These are phyloP conservation scores for Blastobotrys parvus DNA, from an alignment of 805 yeast genomes.

Conservation along the genomic window DNA sequence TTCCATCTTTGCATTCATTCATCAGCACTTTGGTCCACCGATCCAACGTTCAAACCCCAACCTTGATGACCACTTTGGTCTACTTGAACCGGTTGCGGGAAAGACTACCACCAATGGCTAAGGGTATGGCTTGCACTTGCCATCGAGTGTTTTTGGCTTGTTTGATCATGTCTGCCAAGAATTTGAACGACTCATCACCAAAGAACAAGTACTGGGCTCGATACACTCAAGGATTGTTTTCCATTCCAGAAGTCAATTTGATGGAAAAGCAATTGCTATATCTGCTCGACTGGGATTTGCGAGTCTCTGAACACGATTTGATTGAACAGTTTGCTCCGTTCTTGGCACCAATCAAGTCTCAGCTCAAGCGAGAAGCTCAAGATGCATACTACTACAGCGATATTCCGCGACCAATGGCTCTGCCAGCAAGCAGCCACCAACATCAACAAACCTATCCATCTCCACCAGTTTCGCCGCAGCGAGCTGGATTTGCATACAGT, in stretches of 20 bases:
- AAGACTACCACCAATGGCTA: conserved; percentile 75
- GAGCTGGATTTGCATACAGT: not conserved
- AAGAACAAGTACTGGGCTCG: conserved; percentile 93
- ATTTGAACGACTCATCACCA: conserved; percentile 88
- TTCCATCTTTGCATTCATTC: conserved; percentile 36
- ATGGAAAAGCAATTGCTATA: conserved; percentile 83
- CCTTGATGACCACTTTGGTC: conserved; percentile 86
- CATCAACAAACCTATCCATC: conserved; percentile 3
- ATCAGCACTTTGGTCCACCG: conserved; percentile 64
- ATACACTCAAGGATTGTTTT: conserved; percentile 79
- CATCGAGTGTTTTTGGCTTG: conserved; percentile 90
- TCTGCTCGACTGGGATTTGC: conserved; percentile 78
- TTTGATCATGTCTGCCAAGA: conserved; percentile 84
- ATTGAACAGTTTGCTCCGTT: conserved; percentile 64
- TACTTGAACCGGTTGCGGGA: conserved; percentile 71
- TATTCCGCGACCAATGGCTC: not conserved
- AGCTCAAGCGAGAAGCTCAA: conserved; percentile 25
- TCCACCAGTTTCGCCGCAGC: conserved; percentile 9
- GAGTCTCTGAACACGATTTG: conserved; percentile 63
- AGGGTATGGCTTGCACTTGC: conserved; percentile 82
- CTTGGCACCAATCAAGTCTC: conserved; percentile 60
- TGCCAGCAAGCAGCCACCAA: not conserved
- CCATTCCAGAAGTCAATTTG: conserved; percentile 73
- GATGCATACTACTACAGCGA: conserved; percentile 2
- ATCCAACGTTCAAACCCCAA: conserved; percentile 91